Evolutionary conservation across 768 basidiomycete genomes (phyloP).

Genomic region (Naganishia randhawae): DNA sequence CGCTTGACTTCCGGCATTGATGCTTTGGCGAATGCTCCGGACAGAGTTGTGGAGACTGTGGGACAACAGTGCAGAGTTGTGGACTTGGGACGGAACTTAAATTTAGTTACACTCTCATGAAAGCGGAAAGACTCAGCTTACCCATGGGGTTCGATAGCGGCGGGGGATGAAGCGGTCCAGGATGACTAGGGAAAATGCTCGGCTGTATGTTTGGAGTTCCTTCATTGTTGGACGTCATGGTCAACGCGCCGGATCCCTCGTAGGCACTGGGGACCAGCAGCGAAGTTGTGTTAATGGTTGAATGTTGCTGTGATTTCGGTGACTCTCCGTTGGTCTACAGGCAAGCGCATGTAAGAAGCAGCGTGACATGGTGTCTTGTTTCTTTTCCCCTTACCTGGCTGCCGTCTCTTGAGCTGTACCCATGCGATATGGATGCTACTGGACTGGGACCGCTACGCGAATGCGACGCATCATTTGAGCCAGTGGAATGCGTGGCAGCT

Average conservation of each 20-base stretch:
- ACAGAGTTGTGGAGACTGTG: not conserved
- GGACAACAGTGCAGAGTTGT: not conserved
- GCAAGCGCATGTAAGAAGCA: not conserved
- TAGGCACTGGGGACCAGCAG: not conserved
- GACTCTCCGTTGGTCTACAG: conserved; percentile 12
- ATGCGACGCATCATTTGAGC: not conserved
- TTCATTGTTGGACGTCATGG: too few relatives aligned
- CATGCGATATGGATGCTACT: conserved; percentile 6
- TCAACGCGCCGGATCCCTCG: not conserved
- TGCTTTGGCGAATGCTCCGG: not conserved
- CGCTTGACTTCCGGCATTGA: not conserved
- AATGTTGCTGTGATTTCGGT: not conserved
- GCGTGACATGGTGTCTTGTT: not conserved
- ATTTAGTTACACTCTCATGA: too few relatives aligned
- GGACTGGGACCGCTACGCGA: not conserved
- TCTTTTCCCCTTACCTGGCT: not conserved
- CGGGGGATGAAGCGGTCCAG: conserved; percentile 18
- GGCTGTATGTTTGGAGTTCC: not conserved
- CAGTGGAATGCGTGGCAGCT: not conserved
- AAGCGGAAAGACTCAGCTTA: not conserved
- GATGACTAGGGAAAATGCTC: not conserved
- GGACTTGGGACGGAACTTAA: not conserved
- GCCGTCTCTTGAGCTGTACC: conserved; percentile 10
- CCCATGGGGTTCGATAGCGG: not conserved
- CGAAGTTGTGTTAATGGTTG: not conserved